A percentile compares a stretch with the other conserved stretches of the same genome.
Evolutionary conservation across 305 asterid species (phyloP).

Genomic region (Fraxinus platypoda): DNA sequence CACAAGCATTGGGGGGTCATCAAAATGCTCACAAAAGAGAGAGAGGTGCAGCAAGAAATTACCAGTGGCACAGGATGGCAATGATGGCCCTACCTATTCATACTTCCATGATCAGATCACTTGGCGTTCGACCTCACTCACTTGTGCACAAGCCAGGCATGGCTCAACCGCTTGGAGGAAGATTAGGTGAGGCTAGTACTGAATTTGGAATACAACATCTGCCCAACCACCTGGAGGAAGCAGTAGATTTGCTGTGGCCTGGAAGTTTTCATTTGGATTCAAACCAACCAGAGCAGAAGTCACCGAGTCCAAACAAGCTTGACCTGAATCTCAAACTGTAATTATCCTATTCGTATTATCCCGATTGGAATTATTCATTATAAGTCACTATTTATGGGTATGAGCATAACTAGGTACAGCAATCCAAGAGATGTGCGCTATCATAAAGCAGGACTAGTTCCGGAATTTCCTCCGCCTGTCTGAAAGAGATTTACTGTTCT

Average conservation of each 20-base stretch:
- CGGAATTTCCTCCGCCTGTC: conserved; percentile 18
- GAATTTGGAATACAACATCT: conserved; percentile 42
- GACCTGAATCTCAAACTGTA: conserved; percentile 89
- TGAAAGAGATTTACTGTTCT: conserved; percentile 22
- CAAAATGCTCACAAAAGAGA: conserved; percentile 95
- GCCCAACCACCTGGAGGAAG: conserved; percentile 32
- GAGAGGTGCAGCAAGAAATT: conserved; percentile 69
- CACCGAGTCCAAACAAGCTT: conserved; percentile 44
- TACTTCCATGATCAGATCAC: conserved; percentile 62
- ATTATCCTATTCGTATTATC: conserved; percentile 24
- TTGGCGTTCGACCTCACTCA: conserved; percentile 74
- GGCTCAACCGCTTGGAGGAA: conserved; percentile 33
- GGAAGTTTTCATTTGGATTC: conserved; percentile 70
- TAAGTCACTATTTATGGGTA: conserved; percentile 18
- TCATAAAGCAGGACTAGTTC: conserved; percentile 15
- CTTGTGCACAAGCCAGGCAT: conserved; percentile 56
- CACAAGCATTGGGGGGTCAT: conserved; percentile 94
- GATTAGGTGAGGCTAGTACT: conserved; percentile 39
- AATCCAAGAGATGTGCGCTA: conserved; percentile 18
- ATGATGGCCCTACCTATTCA: conserved; percentile 47
- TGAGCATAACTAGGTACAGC: conserved; percentile 14
- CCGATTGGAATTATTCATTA: conserved; percentile 16
- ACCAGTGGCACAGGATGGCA: conserved; percentile 61
- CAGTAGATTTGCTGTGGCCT: conserved; percentile 66
- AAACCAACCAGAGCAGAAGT: conserved; percentile 46